A percentile compares a stretch with the other conserved stretches of the same genome.
Conservation (phyloP, 768 basidiomycete genomes). For the Lentinula detonsa region DNA sequence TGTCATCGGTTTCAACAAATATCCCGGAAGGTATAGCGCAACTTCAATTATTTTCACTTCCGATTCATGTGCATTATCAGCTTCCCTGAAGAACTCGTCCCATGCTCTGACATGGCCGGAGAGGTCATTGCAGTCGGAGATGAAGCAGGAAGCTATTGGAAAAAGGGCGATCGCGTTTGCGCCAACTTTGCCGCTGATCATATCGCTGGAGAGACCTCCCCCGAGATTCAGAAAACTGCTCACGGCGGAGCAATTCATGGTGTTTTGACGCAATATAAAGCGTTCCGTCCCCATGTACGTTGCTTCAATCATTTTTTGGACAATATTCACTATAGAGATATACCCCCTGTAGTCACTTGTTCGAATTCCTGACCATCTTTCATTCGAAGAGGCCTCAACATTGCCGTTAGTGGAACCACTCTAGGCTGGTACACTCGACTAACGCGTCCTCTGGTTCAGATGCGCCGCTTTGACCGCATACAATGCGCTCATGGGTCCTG, state of each 20-base stretch:
- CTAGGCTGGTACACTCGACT: background rate
- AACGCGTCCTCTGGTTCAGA: constrained; percentile 16
- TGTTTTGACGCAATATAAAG: constrained; percentile 47
- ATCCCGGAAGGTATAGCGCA: constrained; percentile 25
- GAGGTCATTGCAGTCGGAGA: constrained; percentile 44
- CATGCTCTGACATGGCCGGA: constrained; percentile 50
- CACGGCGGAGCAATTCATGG: constrained; percentile 47
- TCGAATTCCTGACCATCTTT: constrained; percentile 47
- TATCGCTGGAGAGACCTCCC: constrained; percentile 35
- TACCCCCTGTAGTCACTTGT: constrained; percentile 35
- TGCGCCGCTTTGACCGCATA: constrained; percentile 63
- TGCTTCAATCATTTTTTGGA: background rate
- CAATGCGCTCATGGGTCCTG: constrained; percentile 45
- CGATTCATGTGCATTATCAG: background rate
- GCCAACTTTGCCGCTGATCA: constrained; percentile 47
- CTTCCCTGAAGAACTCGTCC: constrained; percentile 19
- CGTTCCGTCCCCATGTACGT: constrained; percentile 40
- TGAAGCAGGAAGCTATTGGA: constrained; percentile 38
- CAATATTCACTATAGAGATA: background rate
- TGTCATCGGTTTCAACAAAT: constrained; percentile 29
- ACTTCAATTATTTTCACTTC: background rate
- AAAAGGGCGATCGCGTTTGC: constrained; percentile 49
- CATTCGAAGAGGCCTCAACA: constrained; percentile 60
- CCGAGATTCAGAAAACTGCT: constrained; percentile 25
- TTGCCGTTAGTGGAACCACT: constrained; percentile 37